Base-by-base conservation (phyloP, 176 grass and related monocot genomes). In the Paspalum vaginatum region DNA sequence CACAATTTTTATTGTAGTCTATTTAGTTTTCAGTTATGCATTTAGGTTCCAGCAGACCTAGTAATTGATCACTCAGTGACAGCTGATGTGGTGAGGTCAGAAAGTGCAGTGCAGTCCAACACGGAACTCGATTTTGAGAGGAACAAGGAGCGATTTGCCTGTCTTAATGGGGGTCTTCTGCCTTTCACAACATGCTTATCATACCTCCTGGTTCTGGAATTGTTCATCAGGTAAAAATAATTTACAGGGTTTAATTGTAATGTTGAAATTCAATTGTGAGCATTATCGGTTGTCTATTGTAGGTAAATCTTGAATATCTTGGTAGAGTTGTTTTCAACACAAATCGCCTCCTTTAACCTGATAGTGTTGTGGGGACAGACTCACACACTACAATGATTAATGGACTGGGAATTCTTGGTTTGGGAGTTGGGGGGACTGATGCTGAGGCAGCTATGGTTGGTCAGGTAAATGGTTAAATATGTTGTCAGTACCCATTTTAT, bases 251-350 rank as follows among this genome's bases (percentile, higher is more conserved):
- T 62, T 60, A 3, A 46, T 17, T 50, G 73, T 63, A 17, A 69
- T 43, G 4, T 46, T 20, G 38, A 80, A 74, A 14, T 70, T 70
- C n/a, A 22, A 21, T 54, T 49, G 21, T 48, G 1, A 59, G 27
- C 10, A 68, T 61, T 9, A 60, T 60, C 27, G 20, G 21, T 81
- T 18, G 22, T 39, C 53, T 68, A 57, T 22, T 74, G 61, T 53
- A 90, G 89, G 93, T 95, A 64, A 95, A 95, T 81, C 70, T 95
- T 52, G 93, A 95, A 75, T 95, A 92, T 90, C 89, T 95, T 67
- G 87, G 75, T 2, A 79, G 85, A 26, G 83, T 87, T 54, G 76
- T 88, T 59, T 88, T 84, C 76, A 90, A 89, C 81, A 83, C 32
- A 25, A 45, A 88, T 38, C 79, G 83, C 42, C 7, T 90, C 24